Evolutionary conservation across 208 protist species (phyloP), one percentile per base, ranked within the genome.

Genomic region (Leishmania tropica): DNA sequence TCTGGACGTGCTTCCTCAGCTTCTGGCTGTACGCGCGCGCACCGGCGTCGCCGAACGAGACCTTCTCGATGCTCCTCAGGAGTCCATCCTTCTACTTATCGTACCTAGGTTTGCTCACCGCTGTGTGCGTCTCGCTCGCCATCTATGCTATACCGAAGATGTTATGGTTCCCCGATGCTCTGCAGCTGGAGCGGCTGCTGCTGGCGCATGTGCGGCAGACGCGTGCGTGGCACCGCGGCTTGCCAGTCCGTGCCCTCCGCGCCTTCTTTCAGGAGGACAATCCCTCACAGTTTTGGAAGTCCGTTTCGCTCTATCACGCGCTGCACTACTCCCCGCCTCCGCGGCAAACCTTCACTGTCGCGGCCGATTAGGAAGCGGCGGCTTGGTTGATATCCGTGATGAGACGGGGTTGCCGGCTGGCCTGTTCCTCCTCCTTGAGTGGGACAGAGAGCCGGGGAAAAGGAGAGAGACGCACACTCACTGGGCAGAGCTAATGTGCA

Each of bases 11-110:
- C 83, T 96, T 96, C 76, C 70, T 92, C 47, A 86, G 83, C 78
- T 93, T 94, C 78, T 81, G 84, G 28, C 56, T 91, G 8, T 86
- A 81, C 74, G 85, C 86, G 10, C 68, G 80, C 40, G 21, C 80
- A 53, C 85, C 80, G 13, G 73, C 78, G n/a, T 78, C 75, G 58
- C 71, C 71, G 45, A 93, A 93, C 64, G 75, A 80, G 28, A 91
- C 92, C n/a, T 94, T 96, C 83, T 82, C 71, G 6, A 81, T 83
- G 0, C 82, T 96, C 0, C 79, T 96, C 40, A 67, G 40, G 45
- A 88, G 88, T 70, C 86, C 86, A 8, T 83, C 76, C 64, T 96
- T 94, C 75, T 96, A 96, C 65, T 82, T 96, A 17, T 79, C 86
- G 47, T 94, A 91, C 80, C 76, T 92, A 11, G 76, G 86, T 5